Evolutionary conservation across 2,329 filamentous ascomycete genomes (phyloP).

Genomic region (Penicillium polonicum): DNA sequence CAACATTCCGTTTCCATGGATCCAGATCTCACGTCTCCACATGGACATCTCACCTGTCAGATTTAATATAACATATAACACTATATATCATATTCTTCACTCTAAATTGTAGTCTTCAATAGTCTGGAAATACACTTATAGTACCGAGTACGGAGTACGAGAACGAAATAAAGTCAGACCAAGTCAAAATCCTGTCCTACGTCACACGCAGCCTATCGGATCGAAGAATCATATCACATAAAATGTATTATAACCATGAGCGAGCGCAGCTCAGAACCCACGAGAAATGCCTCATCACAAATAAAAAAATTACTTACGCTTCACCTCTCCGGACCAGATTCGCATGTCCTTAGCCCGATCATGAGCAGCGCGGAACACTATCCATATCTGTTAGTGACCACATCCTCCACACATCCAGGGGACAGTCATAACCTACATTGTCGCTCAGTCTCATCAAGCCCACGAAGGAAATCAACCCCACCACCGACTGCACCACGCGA

Average conservation of each 20-base stretch:
- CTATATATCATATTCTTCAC: not conserved
- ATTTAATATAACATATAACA: not conserved
- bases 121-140: not conserved
- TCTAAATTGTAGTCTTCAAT: not conserved
- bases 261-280: slow-evolving; percentile 31
- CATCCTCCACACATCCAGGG: not conserved
- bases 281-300: not conserved
- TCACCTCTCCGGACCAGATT: slow-evolving; percentile 67
- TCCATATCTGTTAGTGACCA: slow-evolving; percentile 17
- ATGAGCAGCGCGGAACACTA: slow-evolving; percentile 70
- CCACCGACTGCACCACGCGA: slow-evolving; percentile 67
- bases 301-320: slow-evolving; percentile 40
- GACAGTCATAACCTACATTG: slow-evolving; percentile 46
- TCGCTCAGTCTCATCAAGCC: slow-evolving; percentile 87
- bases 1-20: not conserved
- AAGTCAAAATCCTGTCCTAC: not conserved
- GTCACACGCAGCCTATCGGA: not conserved
- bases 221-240: not conserved
- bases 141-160: not conserved
- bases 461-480: slow-evolving; percentile 77
- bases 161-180: not conserved
- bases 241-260: slow-evolving; percentile 7
- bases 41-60: not conserved
- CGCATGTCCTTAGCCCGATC: slow-evolving; percentile 69
- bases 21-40: not conserved